Evolutionary conservation across 1,284 basidiomycete genomes (phyloP).

Genomic region (Leccinum glutinopallens): DNA sequence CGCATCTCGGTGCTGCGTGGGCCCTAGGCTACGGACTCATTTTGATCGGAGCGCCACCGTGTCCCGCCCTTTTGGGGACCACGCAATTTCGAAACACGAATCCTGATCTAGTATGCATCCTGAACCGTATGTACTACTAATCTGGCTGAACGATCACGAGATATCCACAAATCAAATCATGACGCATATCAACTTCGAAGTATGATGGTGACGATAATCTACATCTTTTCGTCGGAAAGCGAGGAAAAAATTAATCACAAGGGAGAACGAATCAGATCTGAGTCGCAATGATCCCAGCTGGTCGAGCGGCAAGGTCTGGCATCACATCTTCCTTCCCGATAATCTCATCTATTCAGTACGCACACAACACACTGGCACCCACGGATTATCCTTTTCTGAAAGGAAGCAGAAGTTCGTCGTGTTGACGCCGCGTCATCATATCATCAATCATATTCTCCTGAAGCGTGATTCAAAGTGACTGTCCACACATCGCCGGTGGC

Average conservation of each 20-base stretch:
- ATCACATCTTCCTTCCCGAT: slow-evolving; percentile 7
- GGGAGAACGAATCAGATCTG: not conserved
- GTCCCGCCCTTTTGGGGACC: slow-evolving; percentile 14
- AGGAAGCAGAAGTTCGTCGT: not conserved
- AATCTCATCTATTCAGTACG: slow-evolving; percentile 1
- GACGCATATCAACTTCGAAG: slow-evolving; percentile 1
- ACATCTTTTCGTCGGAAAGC: slow-evolving; percentile 10
- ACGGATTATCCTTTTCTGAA: slow-evolving; percentile 13
- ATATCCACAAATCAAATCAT: not conserved
- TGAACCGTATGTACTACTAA: not conserved
- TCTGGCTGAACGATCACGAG: not conserved
- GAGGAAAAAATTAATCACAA: not conserved
- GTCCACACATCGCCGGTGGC: slow-evolving; percentile 18
- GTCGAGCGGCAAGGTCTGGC: not conserved
- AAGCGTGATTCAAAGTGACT: slow-evolving; percentile 1
- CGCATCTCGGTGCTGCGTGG: slow-evolving; percentile 20
- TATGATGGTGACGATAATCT: slow-evolving; percentile 9
- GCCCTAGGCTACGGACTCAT: slow-evolving; percentile 2
- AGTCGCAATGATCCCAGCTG: not conserved
- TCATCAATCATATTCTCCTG: slow-evolving; percentile 1
- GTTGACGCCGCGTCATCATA: not conserved
- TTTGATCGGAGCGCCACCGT: slow-evolving; percentile 33
- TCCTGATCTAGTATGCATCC: not conserved
- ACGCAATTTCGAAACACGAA: slow-evolving; percentile 3
- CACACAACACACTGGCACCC: not conserved